Conservation (phyloP, 306 rosid genomes). For the Pachyrhizus erosus region DNA sequence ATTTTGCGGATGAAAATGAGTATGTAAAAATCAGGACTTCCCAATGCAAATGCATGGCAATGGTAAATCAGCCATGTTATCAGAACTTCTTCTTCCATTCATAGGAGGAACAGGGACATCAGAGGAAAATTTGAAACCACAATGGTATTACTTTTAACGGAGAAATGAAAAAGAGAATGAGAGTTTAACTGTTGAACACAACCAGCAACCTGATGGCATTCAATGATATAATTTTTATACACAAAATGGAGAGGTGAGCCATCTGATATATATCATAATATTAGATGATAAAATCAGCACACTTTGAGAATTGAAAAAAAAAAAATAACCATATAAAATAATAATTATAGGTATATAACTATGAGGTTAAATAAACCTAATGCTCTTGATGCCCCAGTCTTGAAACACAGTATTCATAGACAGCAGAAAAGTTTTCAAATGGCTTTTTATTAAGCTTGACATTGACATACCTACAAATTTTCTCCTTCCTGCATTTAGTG, state of each 20-base stretch:
- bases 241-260: background rate
- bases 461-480: background rate
- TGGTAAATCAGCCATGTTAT: slow-evolving; percentile 7
- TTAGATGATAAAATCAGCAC: background rate
- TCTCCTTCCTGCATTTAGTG: no score
- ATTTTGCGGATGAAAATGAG: background rate
- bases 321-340: background rate
- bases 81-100: slow-evolving; percentile 26
- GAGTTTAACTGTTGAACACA: background rate
- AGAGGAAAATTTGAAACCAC: slow-evolving; percentile 7
- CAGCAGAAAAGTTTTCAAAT: background rate
- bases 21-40: background rate
- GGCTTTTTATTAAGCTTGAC: background rate
- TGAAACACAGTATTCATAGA: background rate
- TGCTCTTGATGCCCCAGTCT: background rate
- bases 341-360: background rate
- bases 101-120: background rate
- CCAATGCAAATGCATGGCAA: slow-evolving; percentile 28
- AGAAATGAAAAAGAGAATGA: background rate
- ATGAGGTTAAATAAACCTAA: background rate
- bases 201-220: background rate
- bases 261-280: background rate
- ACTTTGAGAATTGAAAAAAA: background rate
- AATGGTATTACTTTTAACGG: background rate
- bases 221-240: background rate